A percentile compares a stretch with the other conserved stretches of the same genome.
Evolutionary conservation across 805 yeast species (phyloP).

Genomic region (Martiniozyma abietophila): DNA sequence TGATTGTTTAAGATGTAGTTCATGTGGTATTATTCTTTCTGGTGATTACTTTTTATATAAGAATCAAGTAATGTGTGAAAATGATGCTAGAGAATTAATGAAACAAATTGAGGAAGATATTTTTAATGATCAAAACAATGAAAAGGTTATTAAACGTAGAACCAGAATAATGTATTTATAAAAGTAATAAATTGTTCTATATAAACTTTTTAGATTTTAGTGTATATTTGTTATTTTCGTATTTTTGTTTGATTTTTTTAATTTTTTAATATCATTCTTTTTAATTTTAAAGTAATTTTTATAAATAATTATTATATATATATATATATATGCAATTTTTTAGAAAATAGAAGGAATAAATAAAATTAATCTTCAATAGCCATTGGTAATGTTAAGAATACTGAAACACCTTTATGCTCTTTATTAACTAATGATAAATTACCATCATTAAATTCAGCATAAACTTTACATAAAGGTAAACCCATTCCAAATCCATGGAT

Average conservation of each 20-base stretch:
- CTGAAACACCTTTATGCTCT: conserved; percentile 19
- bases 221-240: too few relatives aligned
- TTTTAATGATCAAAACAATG: conserved; percentile 4
- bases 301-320: background rate
- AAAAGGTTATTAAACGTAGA: conserved; percentile 24
- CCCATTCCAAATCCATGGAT: conserved; percentile 29
- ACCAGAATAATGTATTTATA: conserved; percentile 25
- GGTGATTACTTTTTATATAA: conserved; percentile 48
- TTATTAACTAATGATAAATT: conserved; percentile 16
- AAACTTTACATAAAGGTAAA: conserved; percentile 23
- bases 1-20: conserved; percentile 58
- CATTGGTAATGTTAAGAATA: conserved; percentile 18
- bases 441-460: conserved; percentile 22
- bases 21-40: conserved; percentile 43
- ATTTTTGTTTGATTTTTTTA: too few relatives aligned
- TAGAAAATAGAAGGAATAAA: background rate
- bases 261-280: background rate
- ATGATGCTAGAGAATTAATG: conserved; percentile 22
- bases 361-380: background rate
- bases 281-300: background rate
- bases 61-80: conserved; percentile 44
- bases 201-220: too few relatives aligned
- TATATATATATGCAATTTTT: background rate
- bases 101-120: conserved; percentile 8
- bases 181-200: too few relatives aligned